Base-by-base conservation (phyloP, 176 grass and related monocot species). In the Oryza officinalis region DNA sequence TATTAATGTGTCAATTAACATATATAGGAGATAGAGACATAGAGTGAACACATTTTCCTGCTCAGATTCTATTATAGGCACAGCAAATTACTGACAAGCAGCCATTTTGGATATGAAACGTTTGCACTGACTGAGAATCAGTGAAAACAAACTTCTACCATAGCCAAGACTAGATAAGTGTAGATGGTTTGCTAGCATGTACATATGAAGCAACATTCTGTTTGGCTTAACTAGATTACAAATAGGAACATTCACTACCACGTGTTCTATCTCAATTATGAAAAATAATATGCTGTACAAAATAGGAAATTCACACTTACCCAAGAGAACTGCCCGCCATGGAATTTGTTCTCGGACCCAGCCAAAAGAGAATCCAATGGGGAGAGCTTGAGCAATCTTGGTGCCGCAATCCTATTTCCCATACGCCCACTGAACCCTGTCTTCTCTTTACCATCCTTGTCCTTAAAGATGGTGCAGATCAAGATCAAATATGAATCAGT, bases 251-350 rank as follows among this genome's bases (percentile, higher is more conserved):
- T 10, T 43, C 0, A 47, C 18, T 63, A 73, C n/a, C 60, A 61
- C 77, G 18, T n/a, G 33, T 20, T 57, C 52, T n/a, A 57, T 57
- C 6, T 57, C 20, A n/a, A 25, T 61, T 11, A 25, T 61, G 22
- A 61, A 25, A 10, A 61, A 25, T 11, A 22, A 4, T 25, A 25
- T 25, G 57, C 57, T 61, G n/a, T 61, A 25, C 35, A 10, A 27
- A 86, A 80, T 7, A 78, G 54, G 63, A 81, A 70, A 43, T 46
- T 65, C 14, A 66, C 27, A 67, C 90, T 86, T 92, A 95, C 96
- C 96, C 96, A 98, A 30, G 96, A 98, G 66, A 98, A 95, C 17
- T 98, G 96, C 3, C 96, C 93, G 0, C 93, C 87, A 70, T 95
- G 96, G 60, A 98, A 90, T 44, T 83, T 98, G 85, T 90, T 98